Evolutionary conservation across 2,329 filamentous ascomycete species (phyloP), one percentile per base, ranked within the genome.

Genomic region (Didymella segeticola): DNA sequence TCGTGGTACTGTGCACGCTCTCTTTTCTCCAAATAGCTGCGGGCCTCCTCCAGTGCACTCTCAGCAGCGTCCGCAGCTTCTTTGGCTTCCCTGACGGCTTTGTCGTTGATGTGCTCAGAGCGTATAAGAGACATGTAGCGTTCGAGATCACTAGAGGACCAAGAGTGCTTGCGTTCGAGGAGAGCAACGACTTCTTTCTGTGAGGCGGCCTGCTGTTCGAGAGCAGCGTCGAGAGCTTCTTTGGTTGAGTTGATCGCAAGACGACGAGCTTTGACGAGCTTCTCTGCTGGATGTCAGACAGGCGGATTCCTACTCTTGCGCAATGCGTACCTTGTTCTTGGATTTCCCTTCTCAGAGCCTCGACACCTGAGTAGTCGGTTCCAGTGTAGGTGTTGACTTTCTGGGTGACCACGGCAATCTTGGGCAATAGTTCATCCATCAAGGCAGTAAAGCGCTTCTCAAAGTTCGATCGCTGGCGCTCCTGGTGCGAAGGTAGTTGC

Each of bases 111-210:
- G 76, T 99, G 95, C 77, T 99, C 95, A 47, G 88, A 89, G 37
- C 95, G 86, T 77, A 99, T 97, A 37, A 99, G 84, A 29, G 86
- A 83, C 53, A 96, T 99, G 81, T 99, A 99, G 50, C 93, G 87
- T 77, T 99, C 95, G 25, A 99, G 84, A 77, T 99, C 95, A 1
- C 80, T 73, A 0, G 93, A 87, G 0, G 87, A 87, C 95, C 95
- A 99, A 15, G 88, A 89, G 75, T 96, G 91, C 77, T 99, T 98
- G 53, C 95, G 86, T 57, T 96, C 93, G 7, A 99, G 84, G 20
- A 99, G 83, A 19, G 92, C 91, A 39, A 96, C 97, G 31, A 98
- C 93, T 79, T 99, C 95, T 63, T 95, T 91, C 77, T 98, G 93
- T 1, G 93, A 96, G 14, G 88, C 80, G n/a, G 91, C 89, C 62